Conservation (phyloP, 495 filamentous ascomycete species). For the Penicillium goetzii region DNA sequence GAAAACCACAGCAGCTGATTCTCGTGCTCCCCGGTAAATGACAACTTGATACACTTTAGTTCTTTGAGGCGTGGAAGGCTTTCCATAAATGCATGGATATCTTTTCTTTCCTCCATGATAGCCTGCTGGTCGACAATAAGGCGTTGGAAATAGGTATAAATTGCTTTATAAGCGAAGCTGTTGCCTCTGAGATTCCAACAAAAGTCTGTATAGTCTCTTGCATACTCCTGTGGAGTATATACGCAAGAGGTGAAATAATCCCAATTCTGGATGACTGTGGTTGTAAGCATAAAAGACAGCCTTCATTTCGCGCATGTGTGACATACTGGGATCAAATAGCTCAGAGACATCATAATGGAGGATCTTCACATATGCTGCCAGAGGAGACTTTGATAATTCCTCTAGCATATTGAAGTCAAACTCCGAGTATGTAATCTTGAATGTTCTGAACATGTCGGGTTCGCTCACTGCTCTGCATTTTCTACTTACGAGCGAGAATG, state of each 20-base stretch:
- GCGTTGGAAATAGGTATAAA: not conserved
- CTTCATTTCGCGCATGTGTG: not conserved
- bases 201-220: not conserved
- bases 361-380: not conserved
- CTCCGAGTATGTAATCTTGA: not conserved
- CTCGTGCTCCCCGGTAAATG: not conserved
- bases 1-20: not conserved
- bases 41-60: not conserved
- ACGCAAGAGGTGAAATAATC: not conserved
- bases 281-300: not conserved
- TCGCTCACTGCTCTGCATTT: not conserved
- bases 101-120: not conserved
- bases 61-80: not conserved
- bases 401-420: not conserved
- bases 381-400: not conserved
- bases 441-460: not conserved
- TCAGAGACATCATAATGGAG: not conserved
- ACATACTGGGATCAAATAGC: not conserved
- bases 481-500: not conserved
- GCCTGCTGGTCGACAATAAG: not conserved
- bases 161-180: not conserved
- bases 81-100: not conserved
- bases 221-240: not conserved
- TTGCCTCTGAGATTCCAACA: not conserved
- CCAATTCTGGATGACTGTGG: not conserved